Conservation (phyloP, 192 early-diverging fungal species). For the Podila epigama region DNA sequence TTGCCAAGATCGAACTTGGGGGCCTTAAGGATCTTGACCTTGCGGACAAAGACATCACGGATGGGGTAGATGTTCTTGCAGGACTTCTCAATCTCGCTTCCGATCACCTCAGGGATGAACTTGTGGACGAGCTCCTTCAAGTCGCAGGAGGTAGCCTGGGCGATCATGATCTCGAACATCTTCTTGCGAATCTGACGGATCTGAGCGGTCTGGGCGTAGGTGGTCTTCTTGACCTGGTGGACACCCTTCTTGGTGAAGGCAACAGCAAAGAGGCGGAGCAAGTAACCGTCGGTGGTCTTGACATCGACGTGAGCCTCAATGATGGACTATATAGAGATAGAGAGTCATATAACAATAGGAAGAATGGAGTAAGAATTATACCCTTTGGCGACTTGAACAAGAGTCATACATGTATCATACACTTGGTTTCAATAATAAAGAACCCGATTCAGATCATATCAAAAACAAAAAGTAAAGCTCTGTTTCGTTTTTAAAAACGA, state of each 20-base stretch:
- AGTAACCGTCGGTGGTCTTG: slow-evolving; percentile 99
- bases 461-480: not conserved
- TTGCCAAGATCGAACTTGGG: slow-evolving; percentile 96
- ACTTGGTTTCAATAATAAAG: not conserved
- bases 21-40: slow-evolving; percentile 99
- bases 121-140: slow-evolving; percentile 96
- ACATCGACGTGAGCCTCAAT: slow-evolving; percentile 98
- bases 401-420: no score
- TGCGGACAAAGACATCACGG: slow-evolving; percentile 94
- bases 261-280: slow-evolving; percentile 96
- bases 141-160: slow-evolving; percentile 85
- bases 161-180: slow-evolving; percentile 99
- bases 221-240: slow-evolving; percentile 98
- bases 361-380: slow-evolving; percentile 60
- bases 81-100: slow-evolving; percentile 97
- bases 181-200: slow-evolving; percentile 99
- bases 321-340: slow-evolving; percentile 65
- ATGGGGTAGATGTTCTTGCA: slow-evolving; percentile 98
- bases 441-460: not conserved
- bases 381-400: no score
- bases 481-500: not conserved
- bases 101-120: slow-evolving; percentile 97
- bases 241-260: slow-evolving; percentile 95
- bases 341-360: not conserved
- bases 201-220: slow-evolving; percentile 96